Evolutionary conservation across 148 eudicot species (phyloP).

Genomic region (Nyssa sinensis): DNA sequence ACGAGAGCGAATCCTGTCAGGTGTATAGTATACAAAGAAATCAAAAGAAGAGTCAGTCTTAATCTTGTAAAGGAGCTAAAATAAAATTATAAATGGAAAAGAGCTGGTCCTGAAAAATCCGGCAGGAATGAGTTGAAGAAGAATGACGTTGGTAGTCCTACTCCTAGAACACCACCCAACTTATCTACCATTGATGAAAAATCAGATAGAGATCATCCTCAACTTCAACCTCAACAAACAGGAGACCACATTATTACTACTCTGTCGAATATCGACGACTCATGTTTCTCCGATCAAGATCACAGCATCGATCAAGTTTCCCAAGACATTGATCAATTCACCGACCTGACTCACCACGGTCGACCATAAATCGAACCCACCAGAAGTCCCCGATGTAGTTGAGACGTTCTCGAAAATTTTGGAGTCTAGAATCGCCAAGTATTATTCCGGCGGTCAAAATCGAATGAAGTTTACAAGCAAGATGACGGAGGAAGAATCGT

Average conservation of each 20-base stretch:
- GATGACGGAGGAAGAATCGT: conserved; percentile 32
- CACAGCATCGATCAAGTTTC: conserved; percentile 30
- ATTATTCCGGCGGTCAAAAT: conserved; percentile 28
- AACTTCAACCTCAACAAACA: too few species aligned
- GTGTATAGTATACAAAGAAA: conserved; percentile 20
- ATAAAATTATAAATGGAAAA: conserved; percentile 35
- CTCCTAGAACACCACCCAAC: not conserved
- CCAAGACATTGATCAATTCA: conserved; percentile 41
- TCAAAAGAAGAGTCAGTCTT: not conserved
- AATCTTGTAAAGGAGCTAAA: too few species aligned
- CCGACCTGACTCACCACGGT: conserved; percentile 19
- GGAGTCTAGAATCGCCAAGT: conserved; percentile 41
- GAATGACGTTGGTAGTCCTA: not conserved
- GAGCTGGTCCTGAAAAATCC: conserved; percentile 29
- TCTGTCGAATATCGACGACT: not conserved
- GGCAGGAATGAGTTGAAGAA: conserved; percentile 26
- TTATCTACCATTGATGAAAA: conserved; percentile 4
- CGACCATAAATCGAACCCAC: conserved; percentile 17
- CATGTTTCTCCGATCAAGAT: not conserved
- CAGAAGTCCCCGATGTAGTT: conserved; percentile 40
- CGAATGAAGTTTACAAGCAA: conserved; percentile 17
- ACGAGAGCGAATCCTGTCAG: conserved; percentile 55
- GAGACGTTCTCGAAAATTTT: conserved; percentile 38
- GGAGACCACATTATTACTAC: too few species aligned
- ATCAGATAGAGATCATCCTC: not conserved